These are phyloP conservation scores for Magnaporthiopsis rhizophila DNA, from an alignment of 2,329 filamentous ascomycete genomes.

Conservation along the genomic window DNA sequence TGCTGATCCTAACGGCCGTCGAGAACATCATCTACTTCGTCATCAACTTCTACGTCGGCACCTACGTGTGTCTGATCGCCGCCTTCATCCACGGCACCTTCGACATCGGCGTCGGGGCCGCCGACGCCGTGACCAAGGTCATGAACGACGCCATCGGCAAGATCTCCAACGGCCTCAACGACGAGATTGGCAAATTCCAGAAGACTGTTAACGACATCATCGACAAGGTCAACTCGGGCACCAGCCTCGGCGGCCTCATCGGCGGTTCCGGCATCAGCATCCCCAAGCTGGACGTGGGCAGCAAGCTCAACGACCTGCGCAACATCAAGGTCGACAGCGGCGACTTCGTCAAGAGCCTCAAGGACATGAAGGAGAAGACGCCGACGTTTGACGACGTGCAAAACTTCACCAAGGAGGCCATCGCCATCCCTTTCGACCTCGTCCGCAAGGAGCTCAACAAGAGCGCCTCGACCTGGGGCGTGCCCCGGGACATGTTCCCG, in stretches of 20 bases:
- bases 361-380: conserved; percentile 67
- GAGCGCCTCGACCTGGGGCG: conserved; percentile 64
- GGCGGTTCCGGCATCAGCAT: conserved; percentile 18
- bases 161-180: conserved; percentile 48
- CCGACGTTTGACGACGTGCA: conserved; percentile 79
- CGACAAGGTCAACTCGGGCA: conserved; percentile 38
- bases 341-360: conserved; percentile 59
- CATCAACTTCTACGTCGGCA: conserved; percentile 84
- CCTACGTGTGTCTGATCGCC: conserved; percentile 83
- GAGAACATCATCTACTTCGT: conserved; percentile 85
- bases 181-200: conserved; percentile 33
- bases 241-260: conserved; percentile 37
- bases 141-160: conserved; percentile 44
- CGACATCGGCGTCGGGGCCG: conserved; percentile 48
- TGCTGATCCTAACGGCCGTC: conserved; percentile 72
- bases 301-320: conserved; percentile 58
- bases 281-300: conserved; percentile 45
- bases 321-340: conserved; percentile 59
- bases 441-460: conserved; percentile 67
- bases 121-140: conserved; percentile 33
- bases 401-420: conserved; percentile 68
- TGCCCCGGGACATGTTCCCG: conserved; percentile 71
- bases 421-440: conserved; percentile 72
- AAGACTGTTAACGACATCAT: conserved; percentile 3
- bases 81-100: conserved; percentile 74